phyloP scores from a whole-genome alignment of 2,329 filamentous ascomycete species.

The Myotisia sp. region DNA sequence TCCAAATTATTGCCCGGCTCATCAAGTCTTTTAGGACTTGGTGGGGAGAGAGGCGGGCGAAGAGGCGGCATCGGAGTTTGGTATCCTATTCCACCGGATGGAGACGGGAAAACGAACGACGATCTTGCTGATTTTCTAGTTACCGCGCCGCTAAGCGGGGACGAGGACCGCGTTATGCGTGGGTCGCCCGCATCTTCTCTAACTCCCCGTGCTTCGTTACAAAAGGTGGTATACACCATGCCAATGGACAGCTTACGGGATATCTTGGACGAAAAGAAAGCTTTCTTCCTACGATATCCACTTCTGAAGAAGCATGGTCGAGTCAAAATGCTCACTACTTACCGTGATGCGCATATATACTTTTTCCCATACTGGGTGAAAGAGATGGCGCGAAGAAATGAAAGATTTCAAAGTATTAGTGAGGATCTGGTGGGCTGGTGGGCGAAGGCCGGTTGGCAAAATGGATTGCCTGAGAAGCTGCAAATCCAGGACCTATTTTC shows the following conservation, averaged over 20 bases:
- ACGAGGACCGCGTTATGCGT: slow-evolving; percentile 34
- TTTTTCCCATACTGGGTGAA: slow-evolving; percentile 86
- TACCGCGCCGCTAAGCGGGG: slow-evolving; percentile 50
- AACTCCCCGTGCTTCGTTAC: slow-evolving; percentile 53
- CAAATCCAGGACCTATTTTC: slow-evolving; percentile 53
- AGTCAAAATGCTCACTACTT: slow-evolving; percentile 65
- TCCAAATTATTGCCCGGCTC: slow-evolving; percentile 21
- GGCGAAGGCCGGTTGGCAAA: slow-evolving; percentile 88
- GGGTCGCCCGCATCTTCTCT: slow-evolving; percentile 38
- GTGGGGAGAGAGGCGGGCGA: slow-evolving; percentile 43
- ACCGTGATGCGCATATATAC: slow-evolving; percentile 88
- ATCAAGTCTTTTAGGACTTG: slow-evolving; percentile 35
- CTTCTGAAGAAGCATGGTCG: slow-evolving; percentile 61
- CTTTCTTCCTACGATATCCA: slow-evolving; percentile 54
- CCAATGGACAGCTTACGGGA: slow-evolving; percentile 84
- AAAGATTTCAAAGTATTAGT: slow-evolving; percentile 70
- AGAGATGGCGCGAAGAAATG: slow-evolving; percentile 65
- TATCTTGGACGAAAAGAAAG: slow-evolving; percentile 57
- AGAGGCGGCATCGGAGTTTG: slow-evolving; percentile 78
- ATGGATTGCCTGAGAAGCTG: slow-evolving; percentile 63
- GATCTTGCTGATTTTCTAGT: slow-evolving; percentile 90
- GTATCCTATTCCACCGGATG: slow-evolving; percentile 63
- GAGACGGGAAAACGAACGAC: slow-evolving; percentile 60
- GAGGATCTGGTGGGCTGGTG: slow-evolving; percentile 92
- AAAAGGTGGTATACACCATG: slow-evolving; percentile 71